Percentiles rank a stretch among this genome's conserved stretches.
Evolutionary conservation across 2,329 filamentous ascomycete genomes (phyloP).

Genomic region (Hymenoscyphus linearis): DNA sequence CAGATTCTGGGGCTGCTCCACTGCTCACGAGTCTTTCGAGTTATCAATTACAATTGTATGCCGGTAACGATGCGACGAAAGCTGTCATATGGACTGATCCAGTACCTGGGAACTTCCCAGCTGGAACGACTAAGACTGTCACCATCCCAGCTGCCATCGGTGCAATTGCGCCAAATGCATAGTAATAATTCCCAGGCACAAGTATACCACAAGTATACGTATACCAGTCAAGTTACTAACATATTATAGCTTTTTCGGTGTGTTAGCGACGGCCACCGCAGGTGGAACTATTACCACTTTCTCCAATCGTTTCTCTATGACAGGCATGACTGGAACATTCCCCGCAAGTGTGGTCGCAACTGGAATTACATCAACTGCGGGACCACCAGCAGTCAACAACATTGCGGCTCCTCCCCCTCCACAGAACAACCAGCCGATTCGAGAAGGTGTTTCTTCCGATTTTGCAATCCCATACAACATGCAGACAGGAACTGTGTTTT

Average conservation of each 20-base stretch:
- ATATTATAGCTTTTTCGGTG: constrained; percentile 49
- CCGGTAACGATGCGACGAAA: constrained; percentile 5
- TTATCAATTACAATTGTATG: constrained; percentile 42
- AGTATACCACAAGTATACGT: no score
- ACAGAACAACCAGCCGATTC: background rate
- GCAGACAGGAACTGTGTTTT: constrained; percentile 35
- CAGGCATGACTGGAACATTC: constrained; percentile 58
- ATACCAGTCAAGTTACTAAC: constrained; percentile 11
- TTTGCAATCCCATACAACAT: constrained; percentile 32
- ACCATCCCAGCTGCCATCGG: constrained; percentile 26
- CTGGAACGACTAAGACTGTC: constrained; percentile 19
- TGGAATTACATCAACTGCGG: constrained; percentile 32
- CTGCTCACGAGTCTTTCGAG: constrained; percentile 43
- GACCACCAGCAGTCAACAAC: constrained; percentile 28
- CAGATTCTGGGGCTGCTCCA: constrained; percentile 47
- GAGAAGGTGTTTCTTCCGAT: constrained; percentile 13
- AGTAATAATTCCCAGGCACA: constrained; percentile 22
- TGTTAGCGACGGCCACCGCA: constrained; percentile 49
- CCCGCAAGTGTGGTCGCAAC: constrained; percentile 36
- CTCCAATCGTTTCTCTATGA: constrained; percentile 59
- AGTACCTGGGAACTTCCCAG: constrained; percentile 20
- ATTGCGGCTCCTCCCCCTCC: constrained; percentile 10
- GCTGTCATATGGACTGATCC: background rate
- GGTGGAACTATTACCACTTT: constrained; percentile 53
- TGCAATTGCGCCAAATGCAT: constrained; percentile 29